Base-by-base conservation (phyloP, 768 basidiomycete species). In the Coprinopsis cinerea region DNA sequence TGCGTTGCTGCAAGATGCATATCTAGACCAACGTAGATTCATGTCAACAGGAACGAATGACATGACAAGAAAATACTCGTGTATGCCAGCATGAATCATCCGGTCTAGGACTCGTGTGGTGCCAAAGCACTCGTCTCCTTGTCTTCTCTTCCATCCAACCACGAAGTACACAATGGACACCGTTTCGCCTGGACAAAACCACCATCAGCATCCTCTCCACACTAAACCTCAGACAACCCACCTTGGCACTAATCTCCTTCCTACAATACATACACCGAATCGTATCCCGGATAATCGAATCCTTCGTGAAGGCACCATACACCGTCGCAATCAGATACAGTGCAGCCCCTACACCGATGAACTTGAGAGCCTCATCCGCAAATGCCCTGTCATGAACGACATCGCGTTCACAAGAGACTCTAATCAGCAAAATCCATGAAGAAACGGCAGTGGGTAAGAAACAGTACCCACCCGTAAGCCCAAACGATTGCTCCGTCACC, bases 401-500 rank as follows among this genome's bases (percentile, higher is more conserved):
- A 17, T 18, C 30, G 25, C 23, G 17, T 10, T 25, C 11, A 18
- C n/a, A 28, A 45, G 4, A 5, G 5, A 6, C 4, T 45, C 10
- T 4, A 24, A 11, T 23, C 4, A 43, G 41, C 6, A 43, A 32
- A 15, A 44, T 27, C 14, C n/a, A 9, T 18, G 30, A 30, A 43
- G 10, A 25, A 24, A 24, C 11, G 23, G 35, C 25, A 35, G 3
- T 17, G 2, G n/a, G n/a, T n/a, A n/a, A n/a, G n/a, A n/a, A n/a
- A n/a, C n/a, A 44, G 9, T 32, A 34, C 48, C 4, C 40, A 66
- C 66, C 66, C 70, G 22, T 65, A 70, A 7, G 67, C 65, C 48
- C 73, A 58, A 1, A 71, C 69, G 1, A 74, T 66, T 14, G 74
- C 70, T n/a, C 74, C 74, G 41, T 76, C 74, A 0, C 66, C 69